phyloP scores from a whole-genome alignment of 805 yeast genomes.

The Teunomyces cretensis region DNA sequence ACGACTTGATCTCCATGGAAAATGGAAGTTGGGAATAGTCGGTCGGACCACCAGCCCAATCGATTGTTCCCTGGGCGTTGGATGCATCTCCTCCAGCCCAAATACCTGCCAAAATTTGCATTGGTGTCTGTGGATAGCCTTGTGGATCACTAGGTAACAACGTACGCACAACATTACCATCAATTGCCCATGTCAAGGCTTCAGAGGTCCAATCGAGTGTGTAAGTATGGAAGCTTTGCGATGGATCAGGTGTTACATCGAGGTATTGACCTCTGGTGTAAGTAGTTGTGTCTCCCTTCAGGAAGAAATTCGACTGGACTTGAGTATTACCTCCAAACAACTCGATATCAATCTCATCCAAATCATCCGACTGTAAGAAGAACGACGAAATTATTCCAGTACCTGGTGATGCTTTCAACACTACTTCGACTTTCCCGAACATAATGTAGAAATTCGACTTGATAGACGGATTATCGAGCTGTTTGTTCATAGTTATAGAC shows the following conservation, averaged over 20 bases:
- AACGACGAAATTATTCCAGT: slow-evolving; percentile 14
- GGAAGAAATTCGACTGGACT: slow-evolving; percentile 15
- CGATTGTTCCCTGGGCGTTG: slow-evolving; percentile 21
- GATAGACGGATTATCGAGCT: slow-evolving; percentile 15
- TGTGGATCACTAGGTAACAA: slow-evolving; percentile 11
- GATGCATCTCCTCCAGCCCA: slow-evolving; percentile 53
- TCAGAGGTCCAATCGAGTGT: slow-evolving; percentile 16
- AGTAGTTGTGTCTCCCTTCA: slow-evolving; percentile 13
- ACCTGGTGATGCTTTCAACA: slow-evolving; percentile 14
- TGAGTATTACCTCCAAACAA: slow-evolving; percentile 16
- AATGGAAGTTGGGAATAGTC: slow-evolving; percentile 23
- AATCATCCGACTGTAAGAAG: slow-evolving; percentile 15
- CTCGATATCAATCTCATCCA: slow-evolving; percentile 17
- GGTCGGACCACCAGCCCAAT: slow-evolving; percentile 25
- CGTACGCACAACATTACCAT: slow-evolving; percentile 12
- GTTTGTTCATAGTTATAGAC: slow-evolving; percentile 11
- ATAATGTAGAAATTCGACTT: slow-evolving; percentile 16
- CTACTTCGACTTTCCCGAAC: slow-evolving; percentile 16
- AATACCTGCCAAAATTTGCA: slow-evolving; percentile 27
- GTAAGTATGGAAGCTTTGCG: slow-evolving; percentile 13
- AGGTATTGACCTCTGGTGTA: slow-evolving; percentile 16
- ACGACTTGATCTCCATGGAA: slow-evolving; percentile 19
- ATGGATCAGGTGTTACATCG: slow-evolving; percentile 12
- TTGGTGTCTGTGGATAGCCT: slow-evolving; percentile 18
- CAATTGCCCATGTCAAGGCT: slow-evolving; percentile 10